A percentile compares a stretch with the other conserved stretches of the same genome.
Conservation (phyloP, 2,329 filamentous ascomycete species). For the Bipolaris cookei region DNA sequence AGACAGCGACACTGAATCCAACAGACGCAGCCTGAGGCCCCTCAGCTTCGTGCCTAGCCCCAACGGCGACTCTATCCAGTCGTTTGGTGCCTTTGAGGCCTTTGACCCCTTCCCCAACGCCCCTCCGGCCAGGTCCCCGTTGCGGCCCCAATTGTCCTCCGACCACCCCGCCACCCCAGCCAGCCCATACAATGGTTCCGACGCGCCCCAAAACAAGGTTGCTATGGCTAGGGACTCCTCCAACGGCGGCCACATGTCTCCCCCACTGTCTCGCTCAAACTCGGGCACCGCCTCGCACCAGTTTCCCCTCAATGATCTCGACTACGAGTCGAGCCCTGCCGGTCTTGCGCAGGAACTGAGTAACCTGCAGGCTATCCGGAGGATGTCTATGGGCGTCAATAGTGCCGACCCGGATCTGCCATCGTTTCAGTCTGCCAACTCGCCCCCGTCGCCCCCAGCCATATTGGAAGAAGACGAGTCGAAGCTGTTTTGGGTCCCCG, state of each 20-base stretch:
- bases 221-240: constrained; percentile 24
- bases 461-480: constrained; percentile 83
- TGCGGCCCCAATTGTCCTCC: constrained; percentile 40
- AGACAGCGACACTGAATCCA: constrained; percentile 66
- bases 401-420: constrained; percentile 75
- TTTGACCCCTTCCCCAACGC: constrained; percentile 43
- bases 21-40: constrained; percentile 66
- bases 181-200: constrained; percentile 27
- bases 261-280: constrained; percentile 47
- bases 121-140: constrained; percentile 53
- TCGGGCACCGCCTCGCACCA: constrained; percentile 61
- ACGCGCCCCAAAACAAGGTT: constrained; percentile 18
- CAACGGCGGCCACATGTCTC: constrained; percentile 42
- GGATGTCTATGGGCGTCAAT: constrained; percentile 93
- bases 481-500: constrained; percentile 92
- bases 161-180: constrained; percentile 20
- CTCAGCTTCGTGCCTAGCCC: constrained; percentile 74
- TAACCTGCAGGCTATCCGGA: constrained; percentile 86
- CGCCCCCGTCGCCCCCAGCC: constrained; percentile 70
- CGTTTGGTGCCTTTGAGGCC: constrained; percentile 32
- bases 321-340: constrained; percentile 87
- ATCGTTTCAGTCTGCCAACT: constrained; percentile 67
- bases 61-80: constrained; percentile 57
- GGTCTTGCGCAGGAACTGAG: constrained; percentile 91
- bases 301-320: constrained; percentile 79